These are phyloP conservation scores for Parmales sp. DNA, from an alignment of 108 stramenopile genomes.

Conservation along the genomic window DNA sequence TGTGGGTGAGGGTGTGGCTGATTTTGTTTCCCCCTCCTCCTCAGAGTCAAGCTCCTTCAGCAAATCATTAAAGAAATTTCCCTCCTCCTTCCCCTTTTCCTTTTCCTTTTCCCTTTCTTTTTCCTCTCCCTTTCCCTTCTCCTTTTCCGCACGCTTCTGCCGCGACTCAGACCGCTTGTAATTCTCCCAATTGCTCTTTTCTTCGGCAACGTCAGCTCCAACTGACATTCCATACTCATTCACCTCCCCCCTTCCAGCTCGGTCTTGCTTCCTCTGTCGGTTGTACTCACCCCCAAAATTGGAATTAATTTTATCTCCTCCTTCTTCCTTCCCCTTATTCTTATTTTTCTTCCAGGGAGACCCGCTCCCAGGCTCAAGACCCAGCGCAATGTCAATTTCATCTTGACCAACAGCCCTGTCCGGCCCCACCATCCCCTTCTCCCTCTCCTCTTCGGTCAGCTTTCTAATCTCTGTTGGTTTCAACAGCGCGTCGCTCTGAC, in stretches of 20 bases:
- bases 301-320: not conserved
- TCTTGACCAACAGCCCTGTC: not conserved
- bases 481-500: not conserved
- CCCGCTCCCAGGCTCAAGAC: not conserved
- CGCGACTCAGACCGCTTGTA: not conserved
- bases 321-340: not conserved
- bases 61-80: not conserved
- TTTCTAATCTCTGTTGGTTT: not conserved
- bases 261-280: not conserved
- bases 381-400: not conserved
- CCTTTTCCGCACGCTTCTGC: not conserved
- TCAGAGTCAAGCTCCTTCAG: constrained; percentile 9
- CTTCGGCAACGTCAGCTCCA: not conserved
- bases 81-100: constrained; percentile 2
- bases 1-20: not conserved
- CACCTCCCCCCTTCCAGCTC: not conserved
- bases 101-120: not conserved
- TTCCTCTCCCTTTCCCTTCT: not conserved
- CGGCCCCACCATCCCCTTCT: not conserved
- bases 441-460: not conserved
- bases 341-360: no score
- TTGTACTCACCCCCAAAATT: not conserved
- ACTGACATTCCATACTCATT: not conserved
- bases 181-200: not conserved
- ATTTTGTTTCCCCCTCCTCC: no score